Conservation (phyloP, 2,329 filamentous ascomycete species). For the Ophiosphaerella narmari region DNA sequence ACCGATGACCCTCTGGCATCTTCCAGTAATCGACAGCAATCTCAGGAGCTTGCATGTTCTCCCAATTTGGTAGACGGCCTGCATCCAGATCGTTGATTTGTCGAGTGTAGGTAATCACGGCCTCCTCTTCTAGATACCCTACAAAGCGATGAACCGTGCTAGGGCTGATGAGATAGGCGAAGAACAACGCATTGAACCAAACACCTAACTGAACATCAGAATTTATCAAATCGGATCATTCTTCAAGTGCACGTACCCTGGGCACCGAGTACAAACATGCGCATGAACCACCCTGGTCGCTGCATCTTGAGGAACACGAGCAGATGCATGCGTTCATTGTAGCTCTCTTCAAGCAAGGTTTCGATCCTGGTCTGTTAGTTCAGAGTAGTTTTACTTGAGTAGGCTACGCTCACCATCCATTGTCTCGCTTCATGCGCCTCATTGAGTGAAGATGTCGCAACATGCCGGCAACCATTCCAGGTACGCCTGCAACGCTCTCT, state of each 20-base stretch:
- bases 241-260: conserved; percentile 63
- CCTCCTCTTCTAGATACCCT: conserved; percentile 96
- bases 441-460: conserved; percentile 85
- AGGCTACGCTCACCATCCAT: conserved; percentile 68
- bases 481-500: conserved; percentile 91
- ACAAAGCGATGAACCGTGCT: conserved; percentile 93
- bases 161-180: conserved; percentile 84
- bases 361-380: conserved; percentile 70
- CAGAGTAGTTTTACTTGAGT: neutral
- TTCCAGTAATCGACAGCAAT: conserved; percentile 93
- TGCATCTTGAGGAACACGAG: conserved; percentile 92
- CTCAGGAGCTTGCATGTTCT: conserved; percentile 77
- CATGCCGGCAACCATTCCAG: conserved; percentile 97
- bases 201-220: conserved; percentile 52
- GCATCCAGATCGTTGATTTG: conserved; percentile 85
- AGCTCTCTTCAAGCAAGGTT: conserved; percentile 84
- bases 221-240: neutral
- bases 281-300: conserved; percentile 86
- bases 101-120: conserved; percentile 91
- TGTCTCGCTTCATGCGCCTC: conserved; percentile 84
- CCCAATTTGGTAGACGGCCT: conserved; percentile 83
- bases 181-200: conserved; percentile 93
- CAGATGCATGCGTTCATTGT: conserved; percentile 93
- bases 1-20: conserved; percentile 81
- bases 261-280: conserved; percentile 82